A percentile compares a stretch with the other conserved stretches of the same genome.
These are phyloP conservation scores for Bruguiera parviflora DNA, from an alignment of 345 rosid genomes.

Conservation along the genomic window DNA sequence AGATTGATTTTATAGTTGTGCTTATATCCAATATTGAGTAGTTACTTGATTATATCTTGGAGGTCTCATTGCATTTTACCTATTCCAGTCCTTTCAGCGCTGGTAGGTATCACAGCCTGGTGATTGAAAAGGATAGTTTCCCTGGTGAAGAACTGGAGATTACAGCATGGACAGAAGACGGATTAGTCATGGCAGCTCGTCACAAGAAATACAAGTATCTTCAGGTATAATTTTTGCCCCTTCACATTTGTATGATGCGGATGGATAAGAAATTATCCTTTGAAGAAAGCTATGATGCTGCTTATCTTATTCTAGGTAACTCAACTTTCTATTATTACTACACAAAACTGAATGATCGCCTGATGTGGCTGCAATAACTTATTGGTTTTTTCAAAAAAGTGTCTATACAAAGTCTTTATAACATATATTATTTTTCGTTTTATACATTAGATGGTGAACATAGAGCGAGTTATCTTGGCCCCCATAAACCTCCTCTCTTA, in stretches of 20 bases:
- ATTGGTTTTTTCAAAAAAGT: too few species aligned
- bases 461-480: too few species aligned
- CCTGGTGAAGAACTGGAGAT: conserved; percentile 70
- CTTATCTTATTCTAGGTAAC: too few species aligned
- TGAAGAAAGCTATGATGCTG: too few species aligned
- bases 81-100: conserved; percentile 75
- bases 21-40: background rate
- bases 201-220: conserved; percentile 73
- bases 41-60: background rate
- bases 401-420: too few species aligned
- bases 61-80: background rate
- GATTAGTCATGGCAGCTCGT: conserved; percentile 90
- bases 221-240: conserved; percentile 44
- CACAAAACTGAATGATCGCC: too few species aligned
- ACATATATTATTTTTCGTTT: too few species aligned
- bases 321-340: too few species aligned
- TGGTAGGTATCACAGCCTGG: conserved; percentile 91
- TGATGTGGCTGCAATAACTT: too few species aligned
- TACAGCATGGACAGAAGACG: conserved; percentile 96
- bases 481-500: too few species aligned
- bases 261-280: background rate
- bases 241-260: background rate
- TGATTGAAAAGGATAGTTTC: conserved; percentile 73
- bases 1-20: background rate
- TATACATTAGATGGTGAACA: too few species aligned